Evolutionary conservation across 140 eudicot genomes (phyloP).

Genomic region (Anethum foeniculum): DNA sequence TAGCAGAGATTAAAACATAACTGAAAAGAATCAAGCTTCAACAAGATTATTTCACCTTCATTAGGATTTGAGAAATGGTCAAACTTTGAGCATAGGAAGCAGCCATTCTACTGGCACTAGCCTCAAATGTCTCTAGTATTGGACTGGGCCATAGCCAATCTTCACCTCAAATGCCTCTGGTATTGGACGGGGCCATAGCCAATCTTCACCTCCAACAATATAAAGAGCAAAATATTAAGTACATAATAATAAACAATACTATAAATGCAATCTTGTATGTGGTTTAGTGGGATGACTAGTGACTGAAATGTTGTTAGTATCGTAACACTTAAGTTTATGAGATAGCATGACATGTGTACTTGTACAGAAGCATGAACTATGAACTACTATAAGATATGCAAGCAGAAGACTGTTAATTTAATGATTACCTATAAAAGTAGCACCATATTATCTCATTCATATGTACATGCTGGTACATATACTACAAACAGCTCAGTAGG

Average conservation of each 20-base stretch:
- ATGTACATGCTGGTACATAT: no score
- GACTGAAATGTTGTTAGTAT: background rate
- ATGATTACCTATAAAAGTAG: no score
- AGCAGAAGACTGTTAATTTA: no score
- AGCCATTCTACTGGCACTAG: constrained; percentile 80
- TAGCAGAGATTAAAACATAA: background rate
- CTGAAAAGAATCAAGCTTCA: background rate
- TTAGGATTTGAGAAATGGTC: constrained; percentile 61
- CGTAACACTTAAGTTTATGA: background rate
- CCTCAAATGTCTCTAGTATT: constrained; percentile 77
- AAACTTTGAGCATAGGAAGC: constrained; percentile 47
- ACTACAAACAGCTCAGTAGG: no score
- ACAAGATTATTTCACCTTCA: constrained; percentile 43
- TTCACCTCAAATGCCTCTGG: constrained; percentile 82
- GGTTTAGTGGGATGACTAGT: background rate
- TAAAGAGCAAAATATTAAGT: background rate
- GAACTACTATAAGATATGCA: no score
- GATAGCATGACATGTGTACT: background rate
- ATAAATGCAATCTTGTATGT: background rate
- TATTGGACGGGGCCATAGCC: constrained; percentile 61
- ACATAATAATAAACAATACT: background rate
- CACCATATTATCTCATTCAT: no score
- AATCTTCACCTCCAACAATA: constrained; percentile 74
- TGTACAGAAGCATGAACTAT: background rate
- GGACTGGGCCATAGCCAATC: constrained; percentile 75